Evolutionary conservation across 352 stramenopile species (phyloP).

Genomic region (Phytophthora tubulina): DNA sequence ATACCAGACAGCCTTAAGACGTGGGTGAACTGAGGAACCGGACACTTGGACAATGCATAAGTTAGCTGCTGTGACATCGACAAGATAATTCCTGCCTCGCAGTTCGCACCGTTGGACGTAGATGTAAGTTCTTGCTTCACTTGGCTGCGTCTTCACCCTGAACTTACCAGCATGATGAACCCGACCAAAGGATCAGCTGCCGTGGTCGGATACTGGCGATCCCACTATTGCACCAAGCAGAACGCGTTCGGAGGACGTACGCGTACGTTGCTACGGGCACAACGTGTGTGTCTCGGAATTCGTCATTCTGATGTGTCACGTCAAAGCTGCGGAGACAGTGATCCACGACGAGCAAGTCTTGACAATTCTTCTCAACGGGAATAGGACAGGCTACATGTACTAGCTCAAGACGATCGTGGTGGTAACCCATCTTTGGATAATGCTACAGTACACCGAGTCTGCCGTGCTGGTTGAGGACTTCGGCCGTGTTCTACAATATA

Average conservation of each 20-base stretch:
- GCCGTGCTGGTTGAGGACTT: neutral
- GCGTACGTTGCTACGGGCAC: neutral
- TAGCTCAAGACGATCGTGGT: too few species aligned
- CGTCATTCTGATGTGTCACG: conserved; percentile 10
- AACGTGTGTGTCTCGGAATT: neutral
- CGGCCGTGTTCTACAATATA: neutral
- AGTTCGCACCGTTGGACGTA: neutral
- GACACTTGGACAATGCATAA: neutral
- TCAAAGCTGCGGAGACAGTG: neutral
- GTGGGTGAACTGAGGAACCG: neutral
- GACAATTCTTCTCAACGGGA: neutral
- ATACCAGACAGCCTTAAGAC: too few species aligned
- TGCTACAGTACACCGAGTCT: neutral
- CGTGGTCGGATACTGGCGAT: neutral
- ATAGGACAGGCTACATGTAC: too few species aligned
- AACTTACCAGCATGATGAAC: too few species aligned
- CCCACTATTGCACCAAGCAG: neutral
- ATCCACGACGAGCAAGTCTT: neutral
- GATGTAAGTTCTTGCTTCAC: neutral
- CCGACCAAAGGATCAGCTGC: too few species aligned
- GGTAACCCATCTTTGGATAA: neutral
- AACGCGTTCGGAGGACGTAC: neutral
- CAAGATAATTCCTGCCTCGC: too few species aligned
- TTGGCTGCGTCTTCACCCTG: too few species aligned
- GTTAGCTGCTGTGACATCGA: too few species aligned